A percentile compares a stretch with the other conserved stretches of the same genome.
Evolutionary conservation across 345 rosid genomes (phyloP).

Genomic region (Bruguiera sexangula): DNA sequence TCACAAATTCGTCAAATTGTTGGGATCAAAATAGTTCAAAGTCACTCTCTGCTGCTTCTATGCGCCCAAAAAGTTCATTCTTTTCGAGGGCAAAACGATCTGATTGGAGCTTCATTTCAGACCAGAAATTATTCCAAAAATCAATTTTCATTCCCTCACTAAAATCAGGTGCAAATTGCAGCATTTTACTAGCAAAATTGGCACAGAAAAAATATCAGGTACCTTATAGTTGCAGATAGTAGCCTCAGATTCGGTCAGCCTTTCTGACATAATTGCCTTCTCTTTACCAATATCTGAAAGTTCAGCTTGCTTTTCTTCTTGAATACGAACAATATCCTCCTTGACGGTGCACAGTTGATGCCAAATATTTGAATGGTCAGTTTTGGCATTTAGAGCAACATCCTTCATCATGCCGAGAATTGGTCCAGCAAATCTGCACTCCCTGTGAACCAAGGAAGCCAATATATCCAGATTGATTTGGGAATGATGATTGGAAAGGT

Average conservation of each 20-base stretch:
- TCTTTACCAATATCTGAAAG: not conserved
- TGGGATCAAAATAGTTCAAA: too few relatives aligned
- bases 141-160: not conserved
- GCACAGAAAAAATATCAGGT: not conserved
- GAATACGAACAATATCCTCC: not conserved
- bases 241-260: slow-evolving; percentile 1
- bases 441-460: slow-evolving; percentile 8
- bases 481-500: not conserved
- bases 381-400: not conserved
- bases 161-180: not conserved
- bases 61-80: too few relatives aligned
- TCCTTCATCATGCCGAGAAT: slow-evolving; percentile 13
- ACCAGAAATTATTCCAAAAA: not conserved
- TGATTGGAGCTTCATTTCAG: slow-evolving; percentile 1
- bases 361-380: slow-evolving; percentile 1
- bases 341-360: not conserved
- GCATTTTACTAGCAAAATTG: not conserved
- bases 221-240: slow-evolving; percentile 1
- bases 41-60: too few relatives aligned
- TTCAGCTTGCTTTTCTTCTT: slow-evolving; percentile 1
- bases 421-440: not conserved
- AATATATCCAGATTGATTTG: slow-evolving; percentile 6
- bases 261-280: slow-evolving; percentile 8
- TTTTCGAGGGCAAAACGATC: not conserved
- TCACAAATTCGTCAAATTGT: not conserved